A percentile compares a stretch with the other conserved stretches of the same genome.
Conservation (phyloP, 768 basidiomycete species). For the Agrocybe pediades region DNA sequence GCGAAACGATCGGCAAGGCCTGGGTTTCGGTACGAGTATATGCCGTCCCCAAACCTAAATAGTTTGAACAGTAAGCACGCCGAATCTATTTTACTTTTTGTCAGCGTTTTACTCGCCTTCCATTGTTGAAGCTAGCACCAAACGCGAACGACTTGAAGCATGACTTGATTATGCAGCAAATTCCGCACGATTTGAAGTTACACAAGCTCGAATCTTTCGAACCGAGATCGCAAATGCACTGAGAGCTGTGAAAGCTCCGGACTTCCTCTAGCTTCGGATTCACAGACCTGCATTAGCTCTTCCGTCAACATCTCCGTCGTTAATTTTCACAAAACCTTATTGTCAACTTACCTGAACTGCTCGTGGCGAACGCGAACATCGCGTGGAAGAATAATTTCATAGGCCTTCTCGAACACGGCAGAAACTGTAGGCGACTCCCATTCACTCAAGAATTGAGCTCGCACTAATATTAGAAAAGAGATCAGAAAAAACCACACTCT, state of each 20-base stretch:
- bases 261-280: conserved; percentile 45
- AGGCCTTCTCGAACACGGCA: conserved; percentile 56
- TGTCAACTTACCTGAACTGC: conserved; percentile 46
- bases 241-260: conserved; percentile 62
- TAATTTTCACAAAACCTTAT: not conserved
- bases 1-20: conserved; percentile 57
- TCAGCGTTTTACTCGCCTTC: conserved; percentile 44
- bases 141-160: conserved; percentile 61
- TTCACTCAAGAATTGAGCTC: conserved; percentile 53
- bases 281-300: conserved; percentile 28
- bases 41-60: conserved; percentile 54
- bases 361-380: conserved; percentile 48
- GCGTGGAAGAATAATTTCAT: conserved; percentile 48
- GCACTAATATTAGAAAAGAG: conserved; percentile 28
- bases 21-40: conserved; percentile 65
- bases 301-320: conserved; percentile 1
- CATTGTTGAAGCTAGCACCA: conserved; percentile 49
- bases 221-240: conserved; percentile 72
- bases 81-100: not conserved
- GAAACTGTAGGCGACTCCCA: conserved; percentile 44
- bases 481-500: not conserved
- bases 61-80: not conserved
- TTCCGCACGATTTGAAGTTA: conserved; percentile 63
- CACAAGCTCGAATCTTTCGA: conserved; percentile 52
- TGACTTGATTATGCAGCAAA: conserved; percentile 61